Conservation (phyloP, 345 rosid genomes). For the Gossypium herbaceum region DNA sequence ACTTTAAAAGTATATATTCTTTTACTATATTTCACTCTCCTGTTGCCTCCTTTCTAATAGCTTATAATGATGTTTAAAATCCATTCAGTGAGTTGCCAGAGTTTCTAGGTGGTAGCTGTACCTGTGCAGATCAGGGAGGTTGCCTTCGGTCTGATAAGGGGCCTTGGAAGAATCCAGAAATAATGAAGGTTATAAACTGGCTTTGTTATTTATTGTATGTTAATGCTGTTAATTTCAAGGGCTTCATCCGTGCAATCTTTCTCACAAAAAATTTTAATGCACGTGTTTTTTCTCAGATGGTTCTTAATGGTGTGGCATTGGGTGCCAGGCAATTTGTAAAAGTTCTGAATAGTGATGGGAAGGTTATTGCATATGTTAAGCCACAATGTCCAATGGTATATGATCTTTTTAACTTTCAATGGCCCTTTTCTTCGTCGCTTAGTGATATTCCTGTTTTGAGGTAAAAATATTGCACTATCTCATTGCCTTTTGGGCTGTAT, state of each 20-base stretch:
- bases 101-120: constrained; percentile 86
- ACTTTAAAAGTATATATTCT: not conserved
- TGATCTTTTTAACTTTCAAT: constrained; percentile 8
- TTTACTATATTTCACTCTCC: not conserved
- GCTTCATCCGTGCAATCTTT: not conserved
- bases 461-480: not conserved
- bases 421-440: not conserved
- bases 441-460: not conserved
- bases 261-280: not conserved
- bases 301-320: constrained; percentile 69
- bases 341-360: constrained; percentile 88
- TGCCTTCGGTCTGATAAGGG: constrained; percentile 97
- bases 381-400: constrained; percentile 79
- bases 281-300: constrained; percentile 56
- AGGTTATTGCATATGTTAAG: constrained; percentile 88
- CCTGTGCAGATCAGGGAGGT: constrained; percentile 85
- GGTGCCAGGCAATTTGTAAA: constrained; percentile 88
- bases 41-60: not conserved
- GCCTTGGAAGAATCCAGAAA: constrained; percentile 91
- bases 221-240: constrained; percentile 2
- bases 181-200: constrained; percentile 53
- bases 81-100: constrained; percentile 86
- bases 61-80: not conserved
- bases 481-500: constrained; percentile 11
- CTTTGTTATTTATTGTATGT: constrained; percentile 1